A percentile compares a stretch with the other conserved stretches of the same genome.
phyloP scores from a whole-genome alignment of 768 basidiomycete species.

The Stropharia rugosoannulata region DNA sequence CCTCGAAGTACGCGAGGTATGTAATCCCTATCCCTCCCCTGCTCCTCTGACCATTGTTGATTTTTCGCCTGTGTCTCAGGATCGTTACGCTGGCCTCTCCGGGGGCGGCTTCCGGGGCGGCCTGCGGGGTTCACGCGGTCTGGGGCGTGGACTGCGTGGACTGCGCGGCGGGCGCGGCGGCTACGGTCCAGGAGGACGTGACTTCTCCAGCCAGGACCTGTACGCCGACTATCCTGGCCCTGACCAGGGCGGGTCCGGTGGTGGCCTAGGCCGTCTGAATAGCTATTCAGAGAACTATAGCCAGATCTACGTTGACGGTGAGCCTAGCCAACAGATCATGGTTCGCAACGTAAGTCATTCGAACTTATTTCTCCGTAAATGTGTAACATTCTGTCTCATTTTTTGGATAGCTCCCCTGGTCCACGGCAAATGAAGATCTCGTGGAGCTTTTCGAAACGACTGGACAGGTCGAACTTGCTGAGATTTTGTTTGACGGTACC shows the following conservation, averaged over 20 bases:
- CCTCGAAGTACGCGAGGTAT: slow-evolving; percentile 93
- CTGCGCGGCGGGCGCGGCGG: slow-evolving; percentile 55
- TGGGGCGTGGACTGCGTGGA: slow-evolving; percentile 35
- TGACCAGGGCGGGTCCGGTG: slow-evolving; percentile 47
- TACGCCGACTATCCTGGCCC: slow-evolving; percentile 94
- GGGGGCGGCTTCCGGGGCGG: slow-evolving; percentile 64
- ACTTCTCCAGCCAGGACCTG: slow-evolving; percentile 85
- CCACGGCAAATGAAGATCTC: slow-evolving; percentile 97
- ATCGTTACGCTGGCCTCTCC: slow-evolving; percentile 85
- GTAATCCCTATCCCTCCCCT: slow-evolving; percentile 12
- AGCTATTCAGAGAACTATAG: slow-evolving; percentile 32
- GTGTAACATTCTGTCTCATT: neutral
- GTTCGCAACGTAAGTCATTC: slow-evolving; percentile 86
- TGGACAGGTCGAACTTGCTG: slow-evolving; percentile 90
- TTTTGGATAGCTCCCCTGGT: slow-evolving; percentile 83
- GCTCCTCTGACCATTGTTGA: neutral
- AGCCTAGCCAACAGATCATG: slow-evolving; percentile 96
- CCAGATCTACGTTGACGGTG: slow-evolving; percentile 54
- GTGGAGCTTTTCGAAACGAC: slow-evolving; percentile 99
- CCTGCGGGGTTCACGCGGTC: slow-evolving; percentile 50
- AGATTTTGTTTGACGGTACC: slow-evolving; percentile 90
- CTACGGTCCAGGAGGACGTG: slow-evolving; percentile 54
- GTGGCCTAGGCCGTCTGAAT: slow-evolving; percentile 38
- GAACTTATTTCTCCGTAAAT: neutral
- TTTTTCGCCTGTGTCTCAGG: slow-evolving; percentile 38